Conservation (phyloP, 208 protist species). For the Leptomonas seymouri region DNA sequence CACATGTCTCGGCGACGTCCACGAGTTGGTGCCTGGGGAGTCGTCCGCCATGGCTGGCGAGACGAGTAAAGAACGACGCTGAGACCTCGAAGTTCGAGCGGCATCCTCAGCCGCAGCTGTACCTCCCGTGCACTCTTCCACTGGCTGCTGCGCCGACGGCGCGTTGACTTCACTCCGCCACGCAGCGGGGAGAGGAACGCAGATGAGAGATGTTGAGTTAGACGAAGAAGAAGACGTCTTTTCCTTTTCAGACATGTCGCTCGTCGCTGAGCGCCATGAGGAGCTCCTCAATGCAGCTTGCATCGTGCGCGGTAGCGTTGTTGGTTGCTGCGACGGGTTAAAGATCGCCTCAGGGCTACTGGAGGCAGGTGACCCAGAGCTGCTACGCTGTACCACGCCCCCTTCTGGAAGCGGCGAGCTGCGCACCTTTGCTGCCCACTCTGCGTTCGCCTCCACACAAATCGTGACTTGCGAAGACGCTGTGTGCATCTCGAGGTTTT, state of each 20-base stretch:
- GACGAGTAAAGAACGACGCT: slow-evolving; percentile 1
- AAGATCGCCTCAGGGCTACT: too few species aligned
- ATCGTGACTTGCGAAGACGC: too few species aligned
- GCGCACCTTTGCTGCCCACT: too few species aligned
- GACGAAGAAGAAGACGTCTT: too few species aligned
- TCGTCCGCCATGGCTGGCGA: slow-evolving; percentile 5
- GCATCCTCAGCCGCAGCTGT: not conserved
- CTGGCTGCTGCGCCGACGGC: too few species aligned
- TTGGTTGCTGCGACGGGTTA: too few species aligned
- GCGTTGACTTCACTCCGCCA: not conserved
- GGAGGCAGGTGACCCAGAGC: too few species aligned
- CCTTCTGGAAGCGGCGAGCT: not conserved
- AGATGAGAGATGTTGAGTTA: not conserved
- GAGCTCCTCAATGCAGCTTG: too few species aligned
- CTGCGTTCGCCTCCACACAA: too few species aligned
- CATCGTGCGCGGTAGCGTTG: too few species aligned
- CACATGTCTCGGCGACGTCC: not conserved
- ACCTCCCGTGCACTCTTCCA: not conserved
- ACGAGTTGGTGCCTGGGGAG: not conserved
- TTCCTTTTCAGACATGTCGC: not conserved
- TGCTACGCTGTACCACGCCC: not conserved
- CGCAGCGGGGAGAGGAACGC: not conserved
- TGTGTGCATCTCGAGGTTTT: too few species aligned
- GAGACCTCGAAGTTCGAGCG: not conserved
- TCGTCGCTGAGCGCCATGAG: not conserved